A percentile compares a stretch with the other conserved stretches of the same genome.
Conservation (phyloP, 2,329 filamentous ascomycete species). For the Nemania sp. region DNA sequence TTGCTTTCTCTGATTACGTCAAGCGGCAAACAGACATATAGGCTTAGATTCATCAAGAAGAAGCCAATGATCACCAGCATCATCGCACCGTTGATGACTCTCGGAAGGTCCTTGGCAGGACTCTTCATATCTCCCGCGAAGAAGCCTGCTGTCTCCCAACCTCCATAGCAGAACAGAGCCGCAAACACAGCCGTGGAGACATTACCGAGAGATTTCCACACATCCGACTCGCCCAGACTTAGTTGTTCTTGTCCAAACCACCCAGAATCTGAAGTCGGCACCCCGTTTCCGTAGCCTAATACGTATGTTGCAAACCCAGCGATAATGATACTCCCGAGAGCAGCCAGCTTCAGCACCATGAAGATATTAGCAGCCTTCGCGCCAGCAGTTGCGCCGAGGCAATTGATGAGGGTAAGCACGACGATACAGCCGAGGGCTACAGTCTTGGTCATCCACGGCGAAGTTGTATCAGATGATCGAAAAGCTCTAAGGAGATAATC, state of each 20-base stretch:
- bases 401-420: constrained; percentile 47
- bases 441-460: constrained; percentile 40
- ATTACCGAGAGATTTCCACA: constrained; percentile 45
- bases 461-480: constrained; percentile 32
- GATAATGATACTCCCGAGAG: constrained; percentile 31
- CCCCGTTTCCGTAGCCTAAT: constrained; percentile 42
- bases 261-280: constrained; percentile 41
- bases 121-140: constrained; percentile 37
- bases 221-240: constrained; percentile 21
- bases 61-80: constrained; percentile 46
- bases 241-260: constrained; percentile 33
- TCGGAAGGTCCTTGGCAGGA: constrained; percentile 39
- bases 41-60: constrained; percentile 47
- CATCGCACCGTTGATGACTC: constrained; percentile 48
- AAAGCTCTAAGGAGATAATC: constrained; percentile 43
- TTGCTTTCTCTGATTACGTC: constrained; percentile 44
- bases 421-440: constrained; percentile 44
- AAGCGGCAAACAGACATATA: constrained; percentile 48
- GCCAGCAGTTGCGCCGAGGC: constrained; percentile 46
- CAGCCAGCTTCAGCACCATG: constrained; percentile 40
- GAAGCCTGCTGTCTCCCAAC: constrained; percentile 48
- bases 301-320: constrained; percentile 31
- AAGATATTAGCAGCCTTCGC: constrained; percentile 47
- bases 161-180: constrained; percentile 49
- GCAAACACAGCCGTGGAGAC: constrained; percentile 47